Evolutionary conservation across 2,329 filamentous ascomycete genomes (phyloP).

Genomic region (Ceratocystiopsis brevicomis): DNA sequence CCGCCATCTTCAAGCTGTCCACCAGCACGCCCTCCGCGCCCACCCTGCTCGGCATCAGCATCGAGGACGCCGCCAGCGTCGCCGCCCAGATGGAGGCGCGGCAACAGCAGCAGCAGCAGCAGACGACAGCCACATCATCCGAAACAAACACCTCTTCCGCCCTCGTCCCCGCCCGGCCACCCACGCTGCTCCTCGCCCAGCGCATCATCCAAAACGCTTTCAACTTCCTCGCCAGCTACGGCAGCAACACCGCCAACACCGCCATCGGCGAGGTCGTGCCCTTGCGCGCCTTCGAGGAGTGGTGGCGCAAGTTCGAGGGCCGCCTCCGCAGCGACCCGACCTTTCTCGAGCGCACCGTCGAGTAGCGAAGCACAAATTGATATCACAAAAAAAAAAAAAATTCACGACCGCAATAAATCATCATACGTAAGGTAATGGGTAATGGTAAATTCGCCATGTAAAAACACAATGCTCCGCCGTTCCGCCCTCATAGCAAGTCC

Average conservation of each 20-base stretch:
- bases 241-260: slow-evolving; percentile 29
- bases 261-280: slow-evolving; percentile 65
- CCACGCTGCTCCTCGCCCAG: slow-evolving; percentile 68
- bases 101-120: slow-evolving; percentile 3
- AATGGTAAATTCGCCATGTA: too few species aligned
- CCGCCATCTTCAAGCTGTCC: slow-evolving; percentile 69
- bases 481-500: too few species aligned
- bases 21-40: slow-evolving; percentile 5
- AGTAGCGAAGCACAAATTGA: not conserved
- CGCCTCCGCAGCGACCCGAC: slow-evolving; percentile 68
- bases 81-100: slow-evolving; percentile 40
- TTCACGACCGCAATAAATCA: too few species aligned
- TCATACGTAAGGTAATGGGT: too few species aligned
- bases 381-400: too few species aligned
- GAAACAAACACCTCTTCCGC: not conserved
- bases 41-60: slow-evolving; percentile 54
- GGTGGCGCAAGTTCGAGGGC: slow-evolving; percentile 94
- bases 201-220: slow-evolving; percentile 93
- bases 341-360: slow-evolving; percentile 52
- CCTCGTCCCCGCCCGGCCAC: not conserved
- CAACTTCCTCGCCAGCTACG: slow-evolving; percentile 85
- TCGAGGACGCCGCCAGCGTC: slow-evolving; percentile 61
- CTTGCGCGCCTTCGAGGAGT: slow-evolving; percentile 87
- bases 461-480: too few species aligned
- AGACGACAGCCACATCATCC: not conserved